A percentile compares a stretch with the other conserved stretches of the same genome.
Evolutionary conservation across 1,284 basidiomycete species (phyloP).

Genomic region (Inonotus hispidus): DNA sequence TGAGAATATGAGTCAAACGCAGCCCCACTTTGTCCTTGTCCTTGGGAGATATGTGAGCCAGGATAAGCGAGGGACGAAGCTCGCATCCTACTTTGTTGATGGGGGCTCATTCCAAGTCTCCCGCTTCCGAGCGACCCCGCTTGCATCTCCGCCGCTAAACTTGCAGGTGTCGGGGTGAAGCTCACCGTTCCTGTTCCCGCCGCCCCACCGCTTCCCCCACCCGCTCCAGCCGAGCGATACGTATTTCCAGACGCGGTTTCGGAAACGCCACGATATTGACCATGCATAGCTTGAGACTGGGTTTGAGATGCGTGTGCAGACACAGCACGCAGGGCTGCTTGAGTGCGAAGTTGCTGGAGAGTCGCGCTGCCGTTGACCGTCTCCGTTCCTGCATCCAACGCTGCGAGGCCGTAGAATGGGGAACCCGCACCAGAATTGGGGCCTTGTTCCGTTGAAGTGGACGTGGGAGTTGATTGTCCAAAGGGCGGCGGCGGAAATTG

Average conservation of each 20-base stretch:
- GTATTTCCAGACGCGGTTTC: not conserved
- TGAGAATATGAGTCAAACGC: not conserved
- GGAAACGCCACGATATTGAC: not conserved
- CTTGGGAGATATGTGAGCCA: not conserved
- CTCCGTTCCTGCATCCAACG: not conserved
- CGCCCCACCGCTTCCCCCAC: not conserved
- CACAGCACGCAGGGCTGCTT: conserved; percentile 8
- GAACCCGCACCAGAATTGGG: not conserved
- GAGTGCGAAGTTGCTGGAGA: conserved; percentile 6
- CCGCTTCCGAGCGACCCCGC: not conserved
- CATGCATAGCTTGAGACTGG: not conserved
- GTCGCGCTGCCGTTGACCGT: not conserved
- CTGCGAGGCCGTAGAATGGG: not conserved
- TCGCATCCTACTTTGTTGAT: not conserved
- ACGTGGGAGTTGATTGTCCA: too few relatives aligned
- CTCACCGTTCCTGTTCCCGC: not conserved
- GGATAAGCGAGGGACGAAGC: not conserved
- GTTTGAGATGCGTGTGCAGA: not conserved
- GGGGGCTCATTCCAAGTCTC: not conserved
- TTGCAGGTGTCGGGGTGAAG: conserved; percentile 16
- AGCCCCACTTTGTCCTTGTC: not conserved
- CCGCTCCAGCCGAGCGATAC: not conserved
- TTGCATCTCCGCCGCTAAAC: conserved; percentile 16
- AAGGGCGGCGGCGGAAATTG: not conserved
- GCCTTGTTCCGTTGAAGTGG: not conserved